These are phyloP conservation scores for Cucurbitaria berberidis DNA, from an alignment of 2,329 filamentous ascomycete genomes.

Conservation along the genomic window DNA sequence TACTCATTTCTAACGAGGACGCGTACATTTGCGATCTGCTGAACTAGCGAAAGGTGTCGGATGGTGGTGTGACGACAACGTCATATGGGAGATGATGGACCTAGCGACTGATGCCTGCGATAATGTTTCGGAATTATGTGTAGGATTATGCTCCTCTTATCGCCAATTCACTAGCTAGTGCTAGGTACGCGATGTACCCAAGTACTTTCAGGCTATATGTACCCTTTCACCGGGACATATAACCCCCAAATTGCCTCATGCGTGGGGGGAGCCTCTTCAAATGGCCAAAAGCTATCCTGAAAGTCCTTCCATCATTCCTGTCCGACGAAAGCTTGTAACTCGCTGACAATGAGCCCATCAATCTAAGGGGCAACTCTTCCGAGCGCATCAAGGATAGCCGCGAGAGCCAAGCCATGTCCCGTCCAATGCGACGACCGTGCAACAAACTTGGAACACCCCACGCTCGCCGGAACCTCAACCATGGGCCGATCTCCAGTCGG, in stretches of 20 bases:
- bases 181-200: constrained; percentile 15
- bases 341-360: not conserved
- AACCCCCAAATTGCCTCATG: constrained; percentile 3
- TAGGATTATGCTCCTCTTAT: not conserved
- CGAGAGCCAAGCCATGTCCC: not conserved
- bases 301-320: not conserved
- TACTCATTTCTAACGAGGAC: no score
- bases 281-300: not conserved
- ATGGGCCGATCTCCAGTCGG: constrained; percentile 14
- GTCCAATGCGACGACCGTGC: constrained; percentile 2
- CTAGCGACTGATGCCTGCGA: constrained; percentile 1
- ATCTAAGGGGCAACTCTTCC: not conserved
- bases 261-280: constrained; percentile 10
- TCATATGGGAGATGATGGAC: not conserved
- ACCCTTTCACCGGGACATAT: constrained; percentile 4
- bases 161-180: not conserved
- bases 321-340: not conserved
- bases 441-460: constrained; percentile 6
- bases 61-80: not conserved
- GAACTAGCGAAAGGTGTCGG: not conserved
- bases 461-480: constrained; percentile 8
- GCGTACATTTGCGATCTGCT: not conserved
- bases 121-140: constrained; percentile 1
- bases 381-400: not conserved
- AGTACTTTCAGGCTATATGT: constrained; percentile 15